phyloP scores from a whole-genome alignment of 1,139 yeast species.

The Kurtzmaniella quercitrusa region DNA sequence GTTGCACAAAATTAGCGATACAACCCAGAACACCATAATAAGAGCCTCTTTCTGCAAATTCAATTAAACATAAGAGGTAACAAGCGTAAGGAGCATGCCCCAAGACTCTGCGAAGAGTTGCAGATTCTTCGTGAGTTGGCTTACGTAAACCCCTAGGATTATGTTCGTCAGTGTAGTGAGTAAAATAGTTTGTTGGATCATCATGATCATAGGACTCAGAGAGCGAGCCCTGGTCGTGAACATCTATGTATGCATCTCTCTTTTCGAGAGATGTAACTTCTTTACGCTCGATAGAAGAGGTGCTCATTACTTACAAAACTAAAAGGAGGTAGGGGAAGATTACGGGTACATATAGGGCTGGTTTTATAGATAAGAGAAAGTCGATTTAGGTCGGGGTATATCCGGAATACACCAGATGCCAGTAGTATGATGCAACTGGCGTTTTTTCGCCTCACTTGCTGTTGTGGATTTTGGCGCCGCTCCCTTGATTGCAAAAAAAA shows the following conservation, averaged over 20 bases:
- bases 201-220: slow-evolving; percentile 10
- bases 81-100: slow-evolving; percentile 24
- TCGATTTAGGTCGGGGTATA: not conserved
- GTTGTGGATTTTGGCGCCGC: not conserved
- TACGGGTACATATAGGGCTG: not conserved
- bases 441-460: not conserved
- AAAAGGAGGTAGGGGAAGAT: not conserved
- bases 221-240: not conserved
- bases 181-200: slow-evolving; percentile 21
- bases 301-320: not conserved
- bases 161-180: slow-evolving; percentile 23
- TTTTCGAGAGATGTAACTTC: not conserved
- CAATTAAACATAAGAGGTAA: slow-evolving; percentile 39
- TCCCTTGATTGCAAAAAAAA: too few relatives aligned
- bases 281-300: not conserved
- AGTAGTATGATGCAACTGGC: not conserved
- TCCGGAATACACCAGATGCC: not conserved
- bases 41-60: slow-evolving; percentile 45
- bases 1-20: slow-evolving; percentile 40
- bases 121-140: slow-evolving; percentile 40
- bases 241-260: not conserved
- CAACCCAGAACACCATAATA: slow-evolving; percentile 41
- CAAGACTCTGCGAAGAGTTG: slow-evolving; percentile 36
- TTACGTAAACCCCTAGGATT: slow-evolving; percentile 31
- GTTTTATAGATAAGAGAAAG: not conserved